A percentile compares a stretch with the other conserved stretches of the same genome.
Conservation (phyloP, 257 asterid species). For the Eucommia ulmoides region DNA sequence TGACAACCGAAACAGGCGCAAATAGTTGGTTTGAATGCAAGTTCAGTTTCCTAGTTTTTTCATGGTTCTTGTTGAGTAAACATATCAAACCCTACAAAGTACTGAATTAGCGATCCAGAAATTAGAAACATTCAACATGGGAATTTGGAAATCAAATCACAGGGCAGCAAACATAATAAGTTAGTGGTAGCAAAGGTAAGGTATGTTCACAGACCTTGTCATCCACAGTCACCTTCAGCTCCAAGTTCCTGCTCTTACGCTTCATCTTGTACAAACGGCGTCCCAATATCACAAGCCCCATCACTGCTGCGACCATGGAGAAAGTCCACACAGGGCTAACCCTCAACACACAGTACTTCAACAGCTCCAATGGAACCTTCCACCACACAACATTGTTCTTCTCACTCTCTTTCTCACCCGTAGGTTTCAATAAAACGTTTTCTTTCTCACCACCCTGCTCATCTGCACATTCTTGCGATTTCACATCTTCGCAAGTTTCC, state of each 20-base stretch:
- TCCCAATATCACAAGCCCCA: constrained; percentile 78
- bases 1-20: no score
- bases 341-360: constrained; percentile 46
- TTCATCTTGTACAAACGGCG: constrained; percentile 70
- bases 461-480: constrained; percentile 12
- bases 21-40: no score
- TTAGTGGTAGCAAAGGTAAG: background rate
- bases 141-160: background rate
- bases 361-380: constrained; percentile 82
- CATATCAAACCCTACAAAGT: no score
- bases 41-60: no score
- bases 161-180: background rate
- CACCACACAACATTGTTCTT: constrained; percentile 71
- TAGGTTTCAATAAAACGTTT: constrained; percentile 10
- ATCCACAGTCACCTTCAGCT: constrained; percentile 66
- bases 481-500: background rate
- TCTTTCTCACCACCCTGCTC: constrained; percentile 9
- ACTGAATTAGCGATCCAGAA: no score
- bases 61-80: no score
- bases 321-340: constrained; percentile 75
- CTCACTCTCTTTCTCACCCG: constrained; percentile 24
- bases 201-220: constrained; percentile 77
- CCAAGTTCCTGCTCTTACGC: constrained; percentile 54
- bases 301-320: constrained; percentile 70
- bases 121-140: no score